Base-by-base conservation (phyloP, 768 basidiomycete genomes). In the Tephrocybe sp. region DNA sequence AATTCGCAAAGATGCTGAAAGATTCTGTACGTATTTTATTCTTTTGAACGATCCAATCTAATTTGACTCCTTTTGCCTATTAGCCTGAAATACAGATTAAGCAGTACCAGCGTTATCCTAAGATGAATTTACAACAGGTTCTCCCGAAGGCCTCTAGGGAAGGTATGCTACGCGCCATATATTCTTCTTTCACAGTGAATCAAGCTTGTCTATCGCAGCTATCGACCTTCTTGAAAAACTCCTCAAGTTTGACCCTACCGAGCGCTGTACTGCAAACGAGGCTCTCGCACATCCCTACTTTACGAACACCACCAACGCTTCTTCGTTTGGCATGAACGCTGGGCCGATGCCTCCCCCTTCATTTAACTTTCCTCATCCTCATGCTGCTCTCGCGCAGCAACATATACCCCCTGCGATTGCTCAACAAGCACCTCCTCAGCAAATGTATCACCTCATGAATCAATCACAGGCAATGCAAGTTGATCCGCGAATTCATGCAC, bases 251-350 rank as follows among this genome's bases (percentile, higher is more conserved):
- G 97, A 98, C 63, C 97, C 97, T 1, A 78, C 86, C 24, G 88
- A 92, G 60, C 87, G 97, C 46, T 84, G 95, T 38, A 89, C 92
- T 11, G 96, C 96, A 21, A 84, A 86, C 9, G 90, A 98, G 37
- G 94, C 96, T 0, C 80, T 98, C 48, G 82, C 79, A 7, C 97
- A 99, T 60, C 90, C 92, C 0, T 98, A 98, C 68, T 97, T 98
- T 69, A 83, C 84, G 15, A 79, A 76, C 30, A 71, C 80, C 4
- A 69, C 71, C 28, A 72, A 73, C 36, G 64, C 69, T 24, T 63
- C 66, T 25, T 68, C 75, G 5, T 79, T 71, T 52, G 69, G 74
- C 31, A 64, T 74, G 35, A 74, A 70, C 39, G 57, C 78, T 26
- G 79, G 82, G 35, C 74, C 84, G 27, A 84, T 86, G 78, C 74